Evolutionary conservation across 1,284 basidiomycete genomes (phyloP).

Genomic region (Coniferiporia sulphurascens): DNA sequence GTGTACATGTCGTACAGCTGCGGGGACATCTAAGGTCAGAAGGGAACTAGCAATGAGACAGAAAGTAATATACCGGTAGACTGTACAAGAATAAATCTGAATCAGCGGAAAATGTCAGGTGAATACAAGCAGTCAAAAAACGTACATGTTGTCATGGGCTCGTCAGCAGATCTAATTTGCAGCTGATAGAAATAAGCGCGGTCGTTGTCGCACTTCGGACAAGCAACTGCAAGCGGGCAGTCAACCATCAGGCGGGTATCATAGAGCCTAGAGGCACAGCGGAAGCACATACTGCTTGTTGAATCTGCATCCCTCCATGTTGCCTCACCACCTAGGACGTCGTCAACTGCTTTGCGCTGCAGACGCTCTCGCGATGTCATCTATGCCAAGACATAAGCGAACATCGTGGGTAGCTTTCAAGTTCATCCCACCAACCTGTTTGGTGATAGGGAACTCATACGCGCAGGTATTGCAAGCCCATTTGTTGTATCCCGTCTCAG

Average conservation of each 20-base stretch:
- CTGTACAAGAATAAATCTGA: not conserved
- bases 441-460: constrained; percentile 82
- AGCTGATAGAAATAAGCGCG: constrained; percentile 94
- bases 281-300: constrained; percentile 57
- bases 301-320: constrained; percentile 96
- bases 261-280: not conserved
- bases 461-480: constrained; percentile 95
- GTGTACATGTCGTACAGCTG: constrained; percentile 18
- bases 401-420: not conserved
- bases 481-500: constrained; percentile 74
- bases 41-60: not conserved
- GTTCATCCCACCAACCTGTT: constrained; percentile 49
- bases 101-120: not conserved
- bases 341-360: constrained; percentile 85
- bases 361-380: constrained; percentile 86
- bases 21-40: not conserved
- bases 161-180: constrained; percentile 94
- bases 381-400: constrained; percentile 31
- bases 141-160: constrained; percentile 96
- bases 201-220: constrained; percentile 87
- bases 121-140: constrained; percentile 12
- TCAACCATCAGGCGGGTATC: not conserved
- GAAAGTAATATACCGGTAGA: constrained; percentile 13
- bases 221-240: constrained; percentile 52
- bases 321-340: constrained; percentile 90